Evolutionary conservation across 352 stramenopile species (phyloP), one percentile per base, ranked within the genome.

Genomic region (Globisporangium megalacanthum): DNA sequence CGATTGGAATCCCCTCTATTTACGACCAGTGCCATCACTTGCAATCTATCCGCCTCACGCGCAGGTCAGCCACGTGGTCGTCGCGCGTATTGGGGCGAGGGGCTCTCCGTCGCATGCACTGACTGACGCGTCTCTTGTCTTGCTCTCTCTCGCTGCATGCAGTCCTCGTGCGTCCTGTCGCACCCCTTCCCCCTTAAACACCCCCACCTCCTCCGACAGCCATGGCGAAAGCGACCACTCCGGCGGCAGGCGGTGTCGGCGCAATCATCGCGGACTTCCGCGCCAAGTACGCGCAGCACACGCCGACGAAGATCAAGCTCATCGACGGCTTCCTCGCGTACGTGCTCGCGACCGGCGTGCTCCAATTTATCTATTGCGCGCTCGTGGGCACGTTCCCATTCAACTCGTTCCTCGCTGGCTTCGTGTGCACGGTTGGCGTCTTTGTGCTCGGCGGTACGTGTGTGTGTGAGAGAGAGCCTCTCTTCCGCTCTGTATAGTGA

Each of bases 281-380:
- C 42, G 49, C 70, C 56, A 80, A 90, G 62, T 94, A 94, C 68
- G 71, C 79, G 65, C 88, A 94, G 77, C 86, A 77, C 29, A 92
- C 85, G 54, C 79, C 85, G 52, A 90, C 78, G 69, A 92, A 94
- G 78, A 80, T 94, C 65, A 91, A 94, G 72, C 74, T 97, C 44
- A 90, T 97, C 62, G 88, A 97, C 69, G 81, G 84, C 52, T 97
- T 96, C 66, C 82, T 97, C 19, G 84, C 77, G 56, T 97, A 96
- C 69, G 83, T 95, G 53, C 66, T 96, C 56, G 73, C 77, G 29
- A 96, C 88, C 53, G 88, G 87, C 54, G 75, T 93, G 52, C 82
- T 94, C 56, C 87, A 97, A 78, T 95, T 96, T 81, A 75, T 95
- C 66, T 97, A 97, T 83, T 96, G 87, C 72, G 52, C 77, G 57